Percentiles rank a stretch among this genome's conserved stretches.
Conservation (phyloP, 2,329 filamentous ascomycete species). For the Fusarium redolens region DNA sequence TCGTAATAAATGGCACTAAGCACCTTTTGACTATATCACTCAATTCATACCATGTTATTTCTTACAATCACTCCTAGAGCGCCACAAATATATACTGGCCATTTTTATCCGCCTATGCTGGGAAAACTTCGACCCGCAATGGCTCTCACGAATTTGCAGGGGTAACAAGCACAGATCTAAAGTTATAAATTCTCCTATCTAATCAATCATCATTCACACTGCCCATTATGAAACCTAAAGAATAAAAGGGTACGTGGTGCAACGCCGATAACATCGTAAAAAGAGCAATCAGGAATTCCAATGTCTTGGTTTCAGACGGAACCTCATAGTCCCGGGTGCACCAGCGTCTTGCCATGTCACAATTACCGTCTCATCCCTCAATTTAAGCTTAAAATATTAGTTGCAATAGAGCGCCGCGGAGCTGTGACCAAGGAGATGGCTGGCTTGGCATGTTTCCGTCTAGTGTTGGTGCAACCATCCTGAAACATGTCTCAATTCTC, state of each 20-base stretch:
- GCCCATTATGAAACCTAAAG: fast-evolving
- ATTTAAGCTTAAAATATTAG: conserved; percentile 8
- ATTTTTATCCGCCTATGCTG: no score
- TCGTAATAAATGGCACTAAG: no score
- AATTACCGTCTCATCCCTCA: conserved; percentile 4
- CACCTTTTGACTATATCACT: no score
- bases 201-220: neutral
- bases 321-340: neutral
- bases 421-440: neutral
- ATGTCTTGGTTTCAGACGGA: neutral
- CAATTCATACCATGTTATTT: no score
- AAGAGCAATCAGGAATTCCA: neutral
- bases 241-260: neutral
- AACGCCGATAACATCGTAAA: neutral
- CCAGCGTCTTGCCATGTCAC: conserved; percentile 10
- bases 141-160: neutral
- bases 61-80: no score
- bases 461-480: neutral
- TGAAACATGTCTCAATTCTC: conserved; percentile 11
- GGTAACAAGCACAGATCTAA: neutral
- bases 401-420: neutral
- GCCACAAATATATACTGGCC: no score
- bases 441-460: conserved; percentile 13
- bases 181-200: neutral
- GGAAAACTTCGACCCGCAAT: fast-evolving